phyloP scores from a whole-genome alignment of 2,329 filamentous ascomycete genomes.

The Botrytis paeoniae region DNA sequence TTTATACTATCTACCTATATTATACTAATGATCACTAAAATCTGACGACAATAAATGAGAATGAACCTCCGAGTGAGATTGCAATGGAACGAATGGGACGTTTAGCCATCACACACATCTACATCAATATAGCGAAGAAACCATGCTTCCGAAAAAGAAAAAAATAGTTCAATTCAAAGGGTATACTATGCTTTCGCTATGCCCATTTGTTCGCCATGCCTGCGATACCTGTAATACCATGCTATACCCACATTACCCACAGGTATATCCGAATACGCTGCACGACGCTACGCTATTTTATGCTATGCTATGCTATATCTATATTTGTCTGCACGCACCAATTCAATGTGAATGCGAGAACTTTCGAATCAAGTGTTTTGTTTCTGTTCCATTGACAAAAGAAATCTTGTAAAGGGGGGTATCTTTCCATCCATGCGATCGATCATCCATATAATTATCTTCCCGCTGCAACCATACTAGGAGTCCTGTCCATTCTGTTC shows the following conservation, averaged over 20 bases:
- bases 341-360: background rate
- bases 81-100: background rate
- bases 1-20: background rate
- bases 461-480: background rate
- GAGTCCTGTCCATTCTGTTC: background rate
- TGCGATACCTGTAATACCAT: background rate
- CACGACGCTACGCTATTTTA: background rate
- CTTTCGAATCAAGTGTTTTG: background rate
- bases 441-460: background rate
- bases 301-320: background rate
- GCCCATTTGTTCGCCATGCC: background rate
- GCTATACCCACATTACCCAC: background rate
- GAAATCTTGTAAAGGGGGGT: constrained; percentile 16
- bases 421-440: constrained; percentile 1
- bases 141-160: background rate
- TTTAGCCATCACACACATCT: background rate
- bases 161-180: background rate
- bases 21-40: background rate
- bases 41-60: background rate
- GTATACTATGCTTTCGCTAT: background rate
- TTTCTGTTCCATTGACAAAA: background rate
- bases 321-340: background rate
- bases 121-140: background rate
- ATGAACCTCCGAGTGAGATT: background rate
- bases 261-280: background rate